Percentiles rank a stretch among this genome's conserved stretches.
Conservation (phyloP, 1,284 basidiomycete genomes). For the Tremellales sp. region DNA sequence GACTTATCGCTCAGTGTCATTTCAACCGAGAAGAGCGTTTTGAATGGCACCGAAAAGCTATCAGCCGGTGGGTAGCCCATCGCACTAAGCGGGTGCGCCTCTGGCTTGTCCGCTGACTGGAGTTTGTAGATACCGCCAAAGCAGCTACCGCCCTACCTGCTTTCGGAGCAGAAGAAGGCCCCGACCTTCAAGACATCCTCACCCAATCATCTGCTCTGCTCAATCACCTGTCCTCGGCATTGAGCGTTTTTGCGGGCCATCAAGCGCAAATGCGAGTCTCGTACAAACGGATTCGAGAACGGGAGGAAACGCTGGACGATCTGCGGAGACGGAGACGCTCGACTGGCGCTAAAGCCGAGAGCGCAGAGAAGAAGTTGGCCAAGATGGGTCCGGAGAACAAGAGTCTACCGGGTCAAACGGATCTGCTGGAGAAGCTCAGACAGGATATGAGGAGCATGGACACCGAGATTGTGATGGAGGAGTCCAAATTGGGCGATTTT, state of each 20-base stretch:
- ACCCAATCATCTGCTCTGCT: conserved; percentile 68
- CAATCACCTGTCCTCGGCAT: conserved; percentile 63
- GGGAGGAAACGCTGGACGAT: conserved; percentile 79
- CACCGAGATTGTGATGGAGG: conserved; percentile 76
- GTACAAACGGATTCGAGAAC: conserved; percentile 61
- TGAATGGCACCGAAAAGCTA: conserved; percentile 59
- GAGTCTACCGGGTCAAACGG: conserved; percentile 70
- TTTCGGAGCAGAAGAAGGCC: conserved; percentile 82
- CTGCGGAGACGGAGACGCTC: conserved; percentile 66
- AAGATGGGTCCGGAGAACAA: conserved; percentile 93
- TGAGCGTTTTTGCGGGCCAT: conserved; percentile 68
- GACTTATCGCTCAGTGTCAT: conserved; percentile 84
- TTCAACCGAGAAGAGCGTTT: conserved; percentile 76
- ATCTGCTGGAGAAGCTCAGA: conserved; percentile 66
- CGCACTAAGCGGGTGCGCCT: too few relatives aligned
- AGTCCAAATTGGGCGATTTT: conserved; percentile 76
- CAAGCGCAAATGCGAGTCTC: conserved; percentile 65
- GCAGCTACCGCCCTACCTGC: conserved; percentile 68
- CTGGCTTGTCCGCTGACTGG: neutral
- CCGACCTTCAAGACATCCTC: conserved; percentile 75
- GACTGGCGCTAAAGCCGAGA: conserved; percentile 69
- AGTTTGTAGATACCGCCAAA: conserved; percentile 62
- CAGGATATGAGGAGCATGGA: conserved; percentile 76
- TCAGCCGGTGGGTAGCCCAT: conserved; percentile 28
- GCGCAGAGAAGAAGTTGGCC: conserved; percentile 82